phyloP scores from a whole-genome alignment of 768 basidiomycete species.

The Lactarius psammicola region DNA sequence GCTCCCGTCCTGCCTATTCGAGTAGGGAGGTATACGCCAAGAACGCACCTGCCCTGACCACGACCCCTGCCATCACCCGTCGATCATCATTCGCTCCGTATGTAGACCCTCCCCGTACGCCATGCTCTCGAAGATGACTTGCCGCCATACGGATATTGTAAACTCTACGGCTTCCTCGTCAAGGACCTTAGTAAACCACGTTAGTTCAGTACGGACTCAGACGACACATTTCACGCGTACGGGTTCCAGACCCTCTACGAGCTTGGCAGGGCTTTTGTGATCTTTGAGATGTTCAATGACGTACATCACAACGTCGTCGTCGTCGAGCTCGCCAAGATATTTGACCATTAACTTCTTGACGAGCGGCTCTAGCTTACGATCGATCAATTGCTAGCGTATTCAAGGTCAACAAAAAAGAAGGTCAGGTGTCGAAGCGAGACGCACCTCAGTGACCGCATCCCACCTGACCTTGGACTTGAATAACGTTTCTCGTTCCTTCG shows the following conservation, averaged over 20 bases:
- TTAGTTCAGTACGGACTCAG: not conserved
- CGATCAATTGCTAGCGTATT: constrained; percentile 61
- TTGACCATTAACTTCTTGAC: constrained; percentile 81
- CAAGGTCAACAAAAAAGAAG: constrained; percentile 26
- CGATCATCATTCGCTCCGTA: constrained; percentile 82
- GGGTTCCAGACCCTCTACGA: constrained; percentile 88
- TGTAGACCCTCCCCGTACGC: constrained; percentile 87
- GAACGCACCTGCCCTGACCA: constrained; percentile 30
- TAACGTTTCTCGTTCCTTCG: constrained; percentile 70
- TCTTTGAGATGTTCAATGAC: constrained; percentile 91
- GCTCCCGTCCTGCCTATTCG: constrained; percentile 6
- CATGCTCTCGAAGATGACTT: constrained; percentile 93
- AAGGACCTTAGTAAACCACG: constrained; percentile 59
- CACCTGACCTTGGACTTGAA: constrained; percentile 88
- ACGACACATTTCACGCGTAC: constrained; percentile 48
- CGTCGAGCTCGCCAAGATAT: constrained; percentile 89
- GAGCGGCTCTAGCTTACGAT: constrained; percentile 82
- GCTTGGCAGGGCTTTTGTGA: constrained; percentile 78
- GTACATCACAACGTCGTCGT: constrained; percentile 93
- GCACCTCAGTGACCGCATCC: constrained; percentile 86
- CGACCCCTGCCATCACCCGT: constrained; percentile 39
- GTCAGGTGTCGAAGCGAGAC: constrained; percentile 33
- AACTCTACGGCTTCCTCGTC: constrained; percentile 89
- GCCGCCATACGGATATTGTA: constrained; percentile 79
- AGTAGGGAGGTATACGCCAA: constrained; percentile 18